Evolutionary conservation across 1,284 basidiomycete species (phyloP).

Genomic region (Puccinia coronata): DNA sequence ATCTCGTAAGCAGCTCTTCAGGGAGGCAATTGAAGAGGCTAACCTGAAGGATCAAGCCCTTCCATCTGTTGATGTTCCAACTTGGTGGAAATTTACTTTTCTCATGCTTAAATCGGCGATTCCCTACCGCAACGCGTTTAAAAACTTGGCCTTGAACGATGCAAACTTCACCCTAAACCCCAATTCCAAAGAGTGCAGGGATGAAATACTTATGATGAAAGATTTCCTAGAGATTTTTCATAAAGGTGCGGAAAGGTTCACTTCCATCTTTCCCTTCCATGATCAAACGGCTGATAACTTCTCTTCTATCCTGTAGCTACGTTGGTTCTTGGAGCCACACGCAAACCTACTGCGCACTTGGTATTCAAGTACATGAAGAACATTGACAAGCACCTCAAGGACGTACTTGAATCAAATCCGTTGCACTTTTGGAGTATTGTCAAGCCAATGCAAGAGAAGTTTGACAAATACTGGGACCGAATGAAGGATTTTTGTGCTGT

Average conservation of each 20-base stretch:
- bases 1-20: background rate
- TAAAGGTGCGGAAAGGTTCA: background rate
- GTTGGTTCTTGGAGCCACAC: background rate
- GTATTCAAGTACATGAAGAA: background rate
- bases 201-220: background rate
- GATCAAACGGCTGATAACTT: background rate
- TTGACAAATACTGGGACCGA: background rate
- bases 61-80: background rate
- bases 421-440: background rate
- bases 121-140: background rate
- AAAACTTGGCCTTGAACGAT: background rate
- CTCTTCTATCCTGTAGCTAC: background rate
- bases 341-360: background rate
- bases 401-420: too few species aligned
- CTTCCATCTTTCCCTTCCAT: too few species aligned
- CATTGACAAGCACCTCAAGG: background rate
- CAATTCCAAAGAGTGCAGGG: background rate
- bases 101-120: background rate
- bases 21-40: background rate
- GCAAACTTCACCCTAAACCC: background rate
- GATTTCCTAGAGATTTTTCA: background rate
- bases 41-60: background rate
- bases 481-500: background rate
- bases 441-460: background rate
- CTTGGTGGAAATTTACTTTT: background rate